Evolutionary conservation across 495 filamentous ascomycete species (phyloP).

Genomic region (Cudoniella acicularis): DNA sequence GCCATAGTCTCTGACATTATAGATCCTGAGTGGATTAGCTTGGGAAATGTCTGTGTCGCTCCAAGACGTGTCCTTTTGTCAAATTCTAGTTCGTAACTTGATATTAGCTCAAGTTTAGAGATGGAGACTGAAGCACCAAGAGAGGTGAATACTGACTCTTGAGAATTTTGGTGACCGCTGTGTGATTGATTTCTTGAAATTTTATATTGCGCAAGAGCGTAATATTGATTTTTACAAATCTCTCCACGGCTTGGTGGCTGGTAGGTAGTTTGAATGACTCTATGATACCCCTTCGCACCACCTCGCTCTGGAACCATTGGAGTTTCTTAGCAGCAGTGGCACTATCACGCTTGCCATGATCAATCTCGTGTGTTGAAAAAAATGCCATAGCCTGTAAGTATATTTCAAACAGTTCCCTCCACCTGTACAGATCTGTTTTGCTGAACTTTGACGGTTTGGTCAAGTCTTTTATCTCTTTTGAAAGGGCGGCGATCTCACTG

Average conservation of each 20-base stretch:
- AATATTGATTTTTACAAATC: slow-evolving; percentile 62
- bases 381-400: slow-evolving; percentile 70
- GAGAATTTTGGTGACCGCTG: slow-evolving; percentile 68
- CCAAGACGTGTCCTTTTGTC: slow-evolving; percentile 72
- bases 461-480: slow-evolving; percentile 51
- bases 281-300: slow-evolving; percentile 46
- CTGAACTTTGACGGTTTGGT: slow-evolving; percentile 50
- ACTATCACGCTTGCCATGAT: slow-evolving; percentile 54
- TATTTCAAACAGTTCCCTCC: slow-evolving; percentile 69
- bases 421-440: slow-evolving; percentile 63
- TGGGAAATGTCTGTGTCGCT: slow-evolving; percentile 49
- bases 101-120: too few species aligned
- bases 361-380: slow-evolving; percentile 61
- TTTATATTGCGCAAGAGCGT: slow-evolving; percentile 60
- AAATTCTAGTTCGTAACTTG: slow-evolving; percentile 46
- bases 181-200: slow-evolving; percentile 71
- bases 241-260: slow-evolving; percentile 51
- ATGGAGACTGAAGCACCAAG: not conserved
- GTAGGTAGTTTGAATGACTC: slow-evolving; percentile 55
- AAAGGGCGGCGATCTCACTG: slow-evolving; percentile 49
- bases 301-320: slow-evolving; percentile 55
- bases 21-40: slow-evolving; percentile 41
- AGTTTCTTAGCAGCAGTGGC: slow-evolving; percentile 50
- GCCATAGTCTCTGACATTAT: slow-evolving; percentile 56
- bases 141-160: slow-evolving; percentile 53